Evolutionary conservation across 768 basidiomycete species (phyloP).

Genomic region (Lactifluus pinguis): DNA sequence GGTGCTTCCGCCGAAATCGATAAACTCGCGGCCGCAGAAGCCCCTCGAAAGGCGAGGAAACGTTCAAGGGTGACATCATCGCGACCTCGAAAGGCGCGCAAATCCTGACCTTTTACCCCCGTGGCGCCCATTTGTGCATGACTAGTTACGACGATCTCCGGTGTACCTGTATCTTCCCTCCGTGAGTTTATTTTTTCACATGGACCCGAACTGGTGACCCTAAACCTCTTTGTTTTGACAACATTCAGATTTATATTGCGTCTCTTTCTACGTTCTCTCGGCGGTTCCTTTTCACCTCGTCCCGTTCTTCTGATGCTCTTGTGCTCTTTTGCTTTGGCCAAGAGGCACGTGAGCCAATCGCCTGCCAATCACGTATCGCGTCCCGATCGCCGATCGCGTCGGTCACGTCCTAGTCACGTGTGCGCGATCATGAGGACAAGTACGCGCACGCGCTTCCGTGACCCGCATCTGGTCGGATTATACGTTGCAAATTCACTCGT

Average conservation of each 20-base stretch:
- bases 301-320: background rate
- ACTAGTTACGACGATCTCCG: background rate
- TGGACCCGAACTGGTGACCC: background rate
- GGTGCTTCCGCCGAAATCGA: background rate
- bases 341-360: background rate
- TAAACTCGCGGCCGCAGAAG: background rate
- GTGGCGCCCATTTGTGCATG: background rate
- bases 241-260: constrained; percentile 4
- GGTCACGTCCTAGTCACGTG: constrained; percentile 12
- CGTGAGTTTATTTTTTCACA: background rate
- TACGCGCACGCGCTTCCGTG: too few species aligned
- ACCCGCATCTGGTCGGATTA: background rate
- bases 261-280: background rate
- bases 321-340: background rate
- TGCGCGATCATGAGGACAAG: background rate
- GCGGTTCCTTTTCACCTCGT: background rate
- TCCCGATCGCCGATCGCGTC: constrained; percentile 3
- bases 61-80: constrained; percentile 13
- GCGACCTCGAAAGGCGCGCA: constrained; percentile 13
- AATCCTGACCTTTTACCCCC: background rate
- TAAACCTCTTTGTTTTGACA: background rate
- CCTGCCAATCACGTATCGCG: background rate
- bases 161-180: constrained; percentile 1
- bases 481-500: background rate
- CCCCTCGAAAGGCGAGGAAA: constrained; percentile 9